Percentiles rank a stretch among this genome's conserved stretches.
Conservation (phyloP, 2,329 filamentous ascomycete genomes). For the Raffaelea ambrosiae region DNA sequence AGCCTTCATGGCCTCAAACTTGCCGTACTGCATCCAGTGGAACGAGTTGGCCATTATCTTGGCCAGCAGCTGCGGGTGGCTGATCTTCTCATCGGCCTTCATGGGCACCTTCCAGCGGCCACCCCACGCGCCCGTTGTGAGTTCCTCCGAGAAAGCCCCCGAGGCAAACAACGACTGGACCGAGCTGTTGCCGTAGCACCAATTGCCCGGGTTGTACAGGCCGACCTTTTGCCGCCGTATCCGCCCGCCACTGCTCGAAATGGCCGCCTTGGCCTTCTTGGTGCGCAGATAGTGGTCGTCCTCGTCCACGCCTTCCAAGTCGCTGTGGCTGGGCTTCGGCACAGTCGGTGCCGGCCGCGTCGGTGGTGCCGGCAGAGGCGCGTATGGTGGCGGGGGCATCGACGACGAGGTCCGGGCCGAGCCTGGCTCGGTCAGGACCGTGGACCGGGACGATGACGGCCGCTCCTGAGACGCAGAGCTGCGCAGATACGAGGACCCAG, state of each 20-base stretch:
- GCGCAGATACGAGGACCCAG: not conserved
- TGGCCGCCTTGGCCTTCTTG: conserved; percentile 26
- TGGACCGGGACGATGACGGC: conserved; percentile 17
- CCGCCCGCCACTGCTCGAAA: conserved; percentile 22
- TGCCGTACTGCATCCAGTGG: conserved; percentile 45
- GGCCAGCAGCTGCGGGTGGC: conserved; percentile 50
- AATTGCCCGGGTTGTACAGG: conserved; percentile 70
- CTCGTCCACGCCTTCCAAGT: conserved; percentile 43
- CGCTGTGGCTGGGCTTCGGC: conserved; percentile 69
- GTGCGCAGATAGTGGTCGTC: conserved; percentile 29
- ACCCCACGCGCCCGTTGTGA: conserved; percentile 52
- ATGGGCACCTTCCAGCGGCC: conserved; percentile 57
- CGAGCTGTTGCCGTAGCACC: conserved; percentile 89
- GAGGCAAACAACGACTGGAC: conserved; percentile 78
- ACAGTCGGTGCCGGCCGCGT: conserved; percentile 60
- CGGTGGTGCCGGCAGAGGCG: conserved; percentile 48
- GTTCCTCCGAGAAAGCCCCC: conserved; percentile 54
- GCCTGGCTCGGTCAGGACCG: not conserved
- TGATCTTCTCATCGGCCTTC: conserved; percentile 48
- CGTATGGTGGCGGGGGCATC: conserved; percentile 28
- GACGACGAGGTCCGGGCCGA: conserved; percentile 19
- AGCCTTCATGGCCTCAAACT: conserved; percentile 42
- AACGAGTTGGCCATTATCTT: conserved; percentile 52
- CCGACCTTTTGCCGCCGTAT: conserved; percentile 52
- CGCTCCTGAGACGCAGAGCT: conserved; percentile 13